A percentile compares a stretch with the other conserved stretches of the same genome.
Conservation (phyloP, 768 basidiomycete genomes). For the Boletus subcaerulescens region DNA sequence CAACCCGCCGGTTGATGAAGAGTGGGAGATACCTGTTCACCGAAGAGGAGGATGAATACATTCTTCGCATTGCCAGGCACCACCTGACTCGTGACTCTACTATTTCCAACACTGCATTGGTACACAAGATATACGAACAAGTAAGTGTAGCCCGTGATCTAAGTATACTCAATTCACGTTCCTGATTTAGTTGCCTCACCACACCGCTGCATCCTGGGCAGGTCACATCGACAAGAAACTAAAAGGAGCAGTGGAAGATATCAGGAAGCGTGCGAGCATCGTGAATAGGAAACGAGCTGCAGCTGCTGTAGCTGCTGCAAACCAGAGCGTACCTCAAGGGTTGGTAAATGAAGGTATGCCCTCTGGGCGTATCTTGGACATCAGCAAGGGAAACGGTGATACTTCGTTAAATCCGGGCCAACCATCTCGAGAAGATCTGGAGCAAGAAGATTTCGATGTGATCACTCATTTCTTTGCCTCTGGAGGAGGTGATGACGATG, state of each 20-base stretch:
- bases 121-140: slow-evolving; percentile 42
- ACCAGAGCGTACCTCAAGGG: not conserved
- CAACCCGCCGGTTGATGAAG: slow-evolving; percentile 26
- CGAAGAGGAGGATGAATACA: slow-evolving; percentile 49
- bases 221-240: slow-evolving; percentile 34
- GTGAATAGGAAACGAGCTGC: slow-evolving; percentile 41
- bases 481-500: slow-evolving; percentile 45
- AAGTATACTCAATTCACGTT: not conserved
- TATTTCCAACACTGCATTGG: slow-evolving; percentile 38
- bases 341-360: not conserved
- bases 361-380: not conserved
- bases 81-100: slow-evolving; percentile 48
- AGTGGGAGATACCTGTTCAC: slow-evolving; percentile 46
- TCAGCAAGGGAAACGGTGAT: not conserved
- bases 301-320: not conserved
- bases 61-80: slow-evolving; percentile 41
- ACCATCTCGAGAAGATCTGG: slow-evolving; percentile 10
- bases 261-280: slow-evolving; percentile 51
- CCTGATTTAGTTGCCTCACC: slow-evolving; percentile 56
- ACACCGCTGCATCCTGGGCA: slow-evolving; percentile 50
- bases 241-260: slow-evolving; percentile 41
- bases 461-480: slow-evolving; percentile 56
- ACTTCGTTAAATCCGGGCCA: not conserved
- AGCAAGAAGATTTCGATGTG: slow-evolving; percentile 45
- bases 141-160: slow-evolving; percentile 29